Evolutionary conservation across 495 filamentous ascomycete genomes (phyloP), one percentile per base, ranked within the genome.

Genomic region (Penicillium taxi): DNA sequence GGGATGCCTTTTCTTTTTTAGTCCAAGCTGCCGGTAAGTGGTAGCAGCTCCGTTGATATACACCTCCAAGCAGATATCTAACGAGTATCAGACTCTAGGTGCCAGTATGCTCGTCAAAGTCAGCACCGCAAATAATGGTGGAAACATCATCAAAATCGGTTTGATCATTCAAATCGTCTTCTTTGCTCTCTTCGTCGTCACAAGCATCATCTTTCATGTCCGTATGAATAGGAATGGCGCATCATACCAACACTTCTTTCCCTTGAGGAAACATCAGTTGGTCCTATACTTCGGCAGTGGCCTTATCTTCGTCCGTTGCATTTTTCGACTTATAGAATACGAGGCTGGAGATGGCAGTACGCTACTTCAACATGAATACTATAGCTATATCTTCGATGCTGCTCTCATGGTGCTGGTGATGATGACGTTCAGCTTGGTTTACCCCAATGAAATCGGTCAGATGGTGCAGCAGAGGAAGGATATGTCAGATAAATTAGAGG

Each of bases 311-410:
- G 48, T 82, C 1, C 66, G 81, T 9, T 74, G 63, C 12, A 35
- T 82, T 4, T 82, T 78, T 46, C 65, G 81, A n/a, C 54, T 79
- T 11, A 45, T 79, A 4, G 81, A 86, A 56, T 85, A 75, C 44
- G 32, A 66, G 1, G 63, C 75, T 54, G 79, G 80, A 0, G 47
- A 67, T 23, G 52, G 57, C 8, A 77, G 79, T 1, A 58, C 53
- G 41, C 22, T 74, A 13, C 46, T 80, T 18, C 47, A 36, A 6
- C 66, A 74, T 34, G 80, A 84, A 59, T 65, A 64, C 46, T 72
- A 67, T 37, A 37, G 81, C 26, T 82, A 81, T 53, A 45, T 80
- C 4, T 82, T 83, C 47, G 81, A 85, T 47, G 50, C 66, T 17
- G 17, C 61, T 15, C 44, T 77, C 16, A 83, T 85, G 78, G 39